These are phyloP conservation scores for Paraphaeosphaeria sporulosa DNA, from an alignment of 2,329 filamentous ascomycete genomes.

Conservation along the genomic window DNA sequence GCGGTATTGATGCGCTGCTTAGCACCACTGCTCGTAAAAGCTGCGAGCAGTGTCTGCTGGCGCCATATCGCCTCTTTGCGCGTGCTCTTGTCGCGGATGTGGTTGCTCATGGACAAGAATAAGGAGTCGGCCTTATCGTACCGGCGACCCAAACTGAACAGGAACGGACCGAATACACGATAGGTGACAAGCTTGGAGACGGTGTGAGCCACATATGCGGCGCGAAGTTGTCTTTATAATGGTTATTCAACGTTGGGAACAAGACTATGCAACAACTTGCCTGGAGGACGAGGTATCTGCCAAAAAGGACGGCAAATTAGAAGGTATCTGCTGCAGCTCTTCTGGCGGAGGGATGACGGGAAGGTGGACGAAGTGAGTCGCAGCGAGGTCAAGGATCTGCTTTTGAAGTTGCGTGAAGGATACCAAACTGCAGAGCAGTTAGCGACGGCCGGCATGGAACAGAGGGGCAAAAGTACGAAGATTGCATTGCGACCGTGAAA, in stretches of 20 bases:
- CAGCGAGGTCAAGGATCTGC: conserved; percentile 60
- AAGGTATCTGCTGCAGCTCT: conserved; percentile 59
- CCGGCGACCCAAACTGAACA: conserved; percentile 63
- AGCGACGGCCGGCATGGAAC: conserved; percentile 22
- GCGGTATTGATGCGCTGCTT: conserved; percentile 65
- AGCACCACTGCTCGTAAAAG: conserved; percentile 64
- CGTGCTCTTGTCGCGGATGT: conserved; percentile 64
- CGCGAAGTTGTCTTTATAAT: conserved; percentile 54
- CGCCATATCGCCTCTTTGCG: conserved; percentile 66
- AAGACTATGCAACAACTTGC: conserved; percentile 25
- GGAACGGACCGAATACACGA: conserved; percentile 65
- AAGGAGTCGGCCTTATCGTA: conserved; percentile 65
- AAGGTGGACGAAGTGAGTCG: conserved; percentile 61
- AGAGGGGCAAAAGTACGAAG: conserved; percentile 19
- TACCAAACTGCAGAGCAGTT: conserved; percentile 52
- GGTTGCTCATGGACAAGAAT: conserved; percentile 62
- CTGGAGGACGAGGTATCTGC: conserved; percentile 60
- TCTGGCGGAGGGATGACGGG: conserved; percentile 60
- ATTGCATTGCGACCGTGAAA: conserved; percentile 36
- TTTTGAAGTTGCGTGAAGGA: conserved; percentile 61
- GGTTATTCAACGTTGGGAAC: conserved; percentile 7
- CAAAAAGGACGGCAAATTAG: conserved; percentile 62
- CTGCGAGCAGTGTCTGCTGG: conserved; percentile 64
- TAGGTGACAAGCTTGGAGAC: conserved; percentile 64
- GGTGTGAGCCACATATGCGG: conserved; percentile 63